Evolutionary conservation across 2,329 filamentous ascomycete genomes (phyloP).

Genomic region (Alternaria brassicae): DNA sequence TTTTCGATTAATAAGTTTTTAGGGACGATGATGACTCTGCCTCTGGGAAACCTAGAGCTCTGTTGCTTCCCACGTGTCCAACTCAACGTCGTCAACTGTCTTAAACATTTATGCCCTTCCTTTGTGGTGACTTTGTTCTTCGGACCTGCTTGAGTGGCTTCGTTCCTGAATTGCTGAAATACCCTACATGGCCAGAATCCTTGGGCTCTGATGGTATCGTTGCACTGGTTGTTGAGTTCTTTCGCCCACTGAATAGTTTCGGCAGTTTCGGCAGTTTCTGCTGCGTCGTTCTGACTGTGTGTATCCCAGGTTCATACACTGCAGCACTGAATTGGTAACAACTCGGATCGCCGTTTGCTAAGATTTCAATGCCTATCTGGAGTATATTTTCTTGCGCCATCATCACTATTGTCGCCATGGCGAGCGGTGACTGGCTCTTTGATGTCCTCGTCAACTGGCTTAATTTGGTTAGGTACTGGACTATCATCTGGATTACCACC

Average conservation of each 20-base stretch:
- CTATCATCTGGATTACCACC: constrained; percentile 34
- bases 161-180: constrained; percentile 59
- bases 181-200: constrained; percentile 62
- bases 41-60: not conserved
- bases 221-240: constrained; percentile 67
- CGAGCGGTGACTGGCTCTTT: constrained; percentile 65
- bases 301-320: constrained; percentile 72
- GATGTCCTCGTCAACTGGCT: constrained; percentile 69
- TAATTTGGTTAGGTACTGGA: constrained; percentile 44
- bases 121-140: not conserved
- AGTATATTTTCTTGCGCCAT: constrained; percentile 59
- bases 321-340: constrained; percentile 71
- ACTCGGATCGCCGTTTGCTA: constrained; percentile 63
- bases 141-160: not conserved
- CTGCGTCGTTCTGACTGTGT: constrained; percentile 67
- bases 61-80: not conserved
- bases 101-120: not conserved
- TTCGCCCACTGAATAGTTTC: constrained; percentile 56
- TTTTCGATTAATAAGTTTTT: not conserved
- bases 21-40: not conserved
- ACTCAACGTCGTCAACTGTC: not conserved
- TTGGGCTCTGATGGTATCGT: constrained; percentile 63
- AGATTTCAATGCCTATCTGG: constrained; percentile 72
- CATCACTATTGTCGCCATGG: constrained; percentile 70
- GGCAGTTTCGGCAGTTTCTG: constrained; percentile 71